Evolutionary conservation across 148 eudicot species (phyloP).

Genomic region (Rhododendron ovatum): DNA sequence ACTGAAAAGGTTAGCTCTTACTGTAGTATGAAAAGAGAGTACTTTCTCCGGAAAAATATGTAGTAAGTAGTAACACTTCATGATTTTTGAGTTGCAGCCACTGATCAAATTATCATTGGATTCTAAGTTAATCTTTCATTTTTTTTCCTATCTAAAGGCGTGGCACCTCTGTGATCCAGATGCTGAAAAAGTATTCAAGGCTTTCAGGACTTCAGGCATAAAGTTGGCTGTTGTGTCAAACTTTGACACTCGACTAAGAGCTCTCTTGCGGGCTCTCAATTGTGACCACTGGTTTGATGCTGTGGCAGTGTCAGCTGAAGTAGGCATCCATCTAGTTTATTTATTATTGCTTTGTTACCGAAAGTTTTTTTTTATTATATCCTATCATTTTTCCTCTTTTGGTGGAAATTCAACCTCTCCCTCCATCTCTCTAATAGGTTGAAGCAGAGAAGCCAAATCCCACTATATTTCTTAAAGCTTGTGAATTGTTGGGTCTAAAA

Average conservation of each 20-base stretch:
- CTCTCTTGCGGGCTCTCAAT: constrained; percentile 68
- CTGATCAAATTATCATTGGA: neutral
- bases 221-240: constrained; percentile 90
- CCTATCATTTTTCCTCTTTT: neutral
- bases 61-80: neutral
- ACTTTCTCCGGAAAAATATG: neutral
- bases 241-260: constrained; percentile 83
- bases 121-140: neutral
- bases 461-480: constrained; percentile 85
- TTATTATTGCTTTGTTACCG: too few relatives aligned
- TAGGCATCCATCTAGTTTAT: constrained; percentile 19
- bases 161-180: constrained; percentile 94
- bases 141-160: constrained; percentile 37
- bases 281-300: constrained; percentile 99
- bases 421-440: constrained; percentile 46
- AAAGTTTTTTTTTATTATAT: neutral
- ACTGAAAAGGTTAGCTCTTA: constrained; percentile 72
- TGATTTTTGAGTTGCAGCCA: neutral
- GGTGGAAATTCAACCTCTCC: neutral
- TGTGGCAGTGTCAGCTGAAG: constrained; percentile 97
- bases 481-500: constrained; percentile 73
- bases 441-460: constrained; percentile 99
- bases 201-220: constrained; percentile 72
- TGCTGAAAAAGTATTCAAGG: constrained; percentile 77
- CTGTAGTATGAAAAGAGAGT: neutral